Base-by-base conservation (phyloP, 2,329 filamentous ascomycete genomes). In the Fusarium oxysporum region DNA sequence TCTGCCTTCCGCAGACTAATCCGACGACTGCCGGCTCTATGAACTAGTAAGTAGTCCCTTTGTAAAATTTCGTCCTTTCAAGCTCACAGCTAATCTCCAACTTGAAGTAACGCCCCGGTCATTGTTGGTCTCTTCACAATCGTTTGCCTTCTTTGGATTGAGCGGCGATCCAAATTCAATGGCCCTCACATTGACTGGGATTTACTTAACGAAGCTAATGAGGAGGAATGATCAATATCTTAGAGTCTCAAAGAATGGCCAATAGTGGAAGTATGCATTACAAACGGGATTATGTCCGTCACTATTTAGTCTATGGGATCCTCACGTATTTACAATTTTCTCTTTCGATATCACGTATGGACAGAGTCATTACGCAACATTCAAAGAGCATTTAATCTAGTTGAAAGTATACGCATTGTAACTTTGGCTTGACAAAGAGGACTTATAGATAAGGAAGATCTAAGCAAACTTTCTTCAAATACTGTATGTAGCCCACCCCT, bases 251-350 rank as follows among this genome's bases (percentile, higher is more conserved):
- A 8, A 17, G 9, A 11, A 43, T 4, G 13, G 8, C 13, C 10
- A 23, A 10, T 23, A 0, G 3, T 14, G 35, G 13, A 23, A 3
- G 9, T 6, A 41, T 37, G 35, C 5, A 10, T 41, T 5, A n/a
- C 4, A 10, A 41, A 41, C 0, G 21, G 6, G 7, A 21, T 1
- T 12, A 38, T 38, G 12, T 5, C 1, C 12, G 19, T 5, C 37
- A 21, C 11, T 21, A 5, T 5, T 19, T 13, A 38, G 10, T 38
- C 7, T 38, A 7, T 21, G 12, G 14, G 8, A 16, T 11, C 4
- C 5, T 23, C 4, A 1, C 40, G 6, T 16, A 10, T 7, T 16
- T 41, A 0, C 8, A 1, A 7, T 0, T 41, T 10, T 23, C 8
- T 23, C 13, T 23, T 41, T 41, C 5, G 4, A 41, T 14, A 13